Evolutionary conservation across 2,329 filamentous ascomycete species (phyloP), one percentile per base, ranked within the genome.

Genomic region (Xylaria polymorpha): DNA sequence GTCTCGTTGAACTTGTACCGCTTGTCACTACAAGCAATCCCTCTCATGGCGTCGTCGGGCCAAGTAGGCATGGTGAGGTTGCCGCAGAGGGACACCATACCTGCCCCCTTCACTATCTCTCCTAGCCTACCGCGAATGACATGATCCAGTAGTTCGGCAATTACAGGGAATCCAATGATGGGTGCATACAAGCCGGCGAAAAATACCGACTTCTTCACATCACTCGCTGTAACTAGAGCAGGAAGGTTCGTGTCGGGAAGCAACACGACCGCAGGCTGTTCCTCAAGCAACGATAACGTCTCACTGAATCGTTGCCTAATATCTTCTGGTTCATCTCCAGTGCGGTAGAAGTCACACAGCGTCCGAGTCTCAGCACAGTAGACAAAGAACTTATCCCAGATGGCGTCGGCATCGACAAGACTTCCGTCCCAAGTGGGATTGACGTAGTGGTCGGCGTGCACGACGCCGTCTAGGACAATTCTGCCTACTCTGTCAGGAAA

Each of bases 311-410:
- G 75, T 22, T 66, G 55, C 48, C 69, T 71, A 29, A 82, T 64
- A 58, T 77, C 77, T 10, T 76, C 76, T 6, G 77, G 67, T 1
- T 75, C 73, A 48, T 82, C 79, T 15, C 80, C 79, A 4, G 75
- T 62, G 9, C 80, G 79, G 61, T 78, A 82, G 59, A 86, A 74
- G 4, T 72, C 71, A 68, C 84, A 86, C 15, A 72, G 75, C 6
- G 75, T 60, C 1, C 81, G 81, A 12, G 82, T 84, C 22, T 81
- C 79, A 63, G 80, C 82, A 73, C 87, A 89, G 50, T 80, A 81
- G 55, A 78, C 74, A 69, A 83, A 86, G 73, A 88, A 86, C 44
- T 73, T 78, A 2, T 78, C 77, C 66, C 85, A 80, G 18, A 83
- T 80, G 59, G 82, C 77, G 64, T 88, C 85, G 41, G 83, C 80